phyloP scores from a whole-genome alignment of 2,329 filamentous ascomycete genomes.

The Aspergillus melleus region DNA sequence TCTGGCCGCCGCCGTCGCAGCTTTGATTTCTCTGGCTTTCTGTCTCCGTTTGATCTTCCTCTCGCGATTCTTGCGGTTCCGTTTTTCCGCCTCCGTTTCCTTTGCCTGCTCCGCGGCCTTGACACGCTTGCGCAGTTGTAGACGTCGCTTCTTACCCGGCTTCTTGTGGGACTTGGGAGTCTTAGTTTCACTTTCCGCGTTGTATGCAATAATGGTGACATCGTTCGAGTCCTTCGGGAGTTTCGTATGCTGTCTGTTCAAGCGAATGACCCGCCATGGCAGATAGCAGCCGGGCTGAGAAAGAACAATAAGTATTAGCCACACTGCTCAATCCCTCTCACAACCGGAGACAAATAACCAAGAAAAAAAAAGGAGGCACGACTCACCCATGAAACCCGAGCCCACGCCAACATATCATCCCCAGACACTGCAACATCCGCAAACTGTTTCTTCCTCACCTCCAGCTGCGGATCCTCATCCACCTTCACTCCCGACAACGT shows the following conservation, averaged over 20 bases:
- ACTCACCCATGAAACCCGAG: constrained; percentile 37
- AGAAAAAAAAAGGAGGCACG: neutral
- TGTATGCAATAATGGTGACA: constrained; percentile 19
- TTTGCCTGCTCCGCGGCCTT: constrained; percentile 32
- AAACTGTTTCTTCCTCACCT: constrained; percentile 30
- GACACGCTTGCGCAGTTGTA: constrained; percentile 39
- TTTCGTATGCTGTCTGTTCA: constrained; percentile 37
- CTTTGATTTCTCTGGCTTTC: constrained; percentile 39
- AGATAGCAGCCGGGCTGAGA: constrained; percentile 41
- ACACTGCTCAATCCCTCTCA: neutral
- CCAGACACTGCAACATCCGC: constrained; percentile 40
- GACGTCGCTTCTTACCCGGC: constrained; percentile 45
- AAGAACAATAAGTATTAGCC: constrained; percentile 4
- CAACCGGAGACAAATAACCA: neutral
- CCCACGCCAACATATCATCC: constrained; percentile 30
- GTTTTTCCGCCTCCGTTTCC: constrained; percentile 39
- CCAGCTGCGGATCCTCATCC: constrained; percentile 15
- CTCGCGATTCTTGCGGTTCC: constrained; percentile 41
- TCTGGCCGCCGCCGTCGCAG: constrained; percentile 24
- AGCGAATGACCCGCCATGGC: constrained; percentile 41
- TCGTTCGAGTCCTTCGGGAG: constrained; percentile 23
- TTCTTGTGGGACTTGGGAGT: constrained; percentile 38
- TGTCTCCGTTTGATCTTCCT: constrained; percentile 40
- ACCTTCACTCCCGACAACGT: constrained; percentile 18
- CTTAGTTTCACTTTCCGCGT: constrained; percentile 21